Percentiles rank a stretch among this genome's conserved stretches.
These are phyloP conservation scores for Trichoderma koningii DNA, from an alignment of 2,329 filamentous ascomycete genomes.

Conservation along the genomic window DNA sequence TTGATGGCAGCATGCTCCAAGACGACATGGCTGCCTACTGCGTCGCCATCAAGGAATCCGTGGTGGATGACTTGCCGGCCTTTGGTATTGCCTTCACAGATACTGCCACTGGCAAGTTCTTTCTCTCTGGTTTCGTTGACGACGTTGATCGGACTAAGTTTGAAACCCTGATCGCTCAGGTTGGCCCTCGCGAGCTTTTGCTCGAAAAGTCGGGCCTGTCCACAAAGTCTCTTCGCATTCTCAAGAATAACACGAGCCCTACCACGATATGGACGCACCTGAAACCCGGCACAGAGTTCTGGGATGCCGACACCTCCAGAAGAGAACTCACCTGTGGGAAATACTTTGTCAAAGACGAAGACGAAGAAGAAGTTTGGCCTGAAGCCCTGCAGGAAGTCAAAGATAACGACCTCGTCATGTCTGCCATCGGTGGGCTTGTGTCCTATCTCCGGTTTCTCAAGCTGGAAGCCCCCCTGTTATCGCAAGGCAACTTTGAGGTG, in stretches of 20 bases:
- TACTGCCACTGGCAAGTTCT: slow-evolving; percentile 93
- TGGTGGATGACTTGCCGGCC: slow-evolving; percentile 71
- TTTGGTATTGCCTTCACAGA: slow-evolving; percentile 96
- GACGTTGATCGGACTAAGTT: slow-evolving; percentile 95
- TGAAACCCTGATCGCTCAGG: slow-evolving; percentile 94
- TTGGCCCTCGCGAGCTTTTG: slow-evolving; percentile 81
- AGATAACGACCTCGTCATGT: slow-evolving; percentile 83
- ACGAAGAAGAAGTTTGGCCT: slow-evolving; percentile 71
- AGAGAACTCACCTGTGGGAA: slow-evolving; percentile 77
- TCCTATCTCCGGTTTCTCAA: slow-evolving; percentile 86
- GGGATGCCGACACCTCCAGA: slow-evolving; percentile 78
- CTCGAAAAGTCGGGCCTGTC: slow-evolving; percentile 86
- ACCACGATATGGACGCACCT: slow-evolving; percentile 95
- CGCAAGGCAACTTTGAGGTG: slow-evolving; percentile 85
- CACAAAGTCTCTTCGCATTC: slow-evolving; percentile 83
- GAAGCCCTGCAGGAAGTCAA: slow-evolving; percentile 68
- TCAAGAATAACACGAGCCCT: slow-evolving; percentile 93
- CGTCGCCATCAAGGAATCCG: slow-evolving; percentile 85
- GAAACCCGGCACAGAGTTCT: slow-evolving; percentile 86
- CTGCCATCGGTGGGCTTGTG: slow-evolving; percentile 83
- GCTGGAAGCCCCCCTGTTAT: slow-evolving; percentile 83
- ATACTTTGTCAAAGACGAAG: slow-evolving; percentile 70
- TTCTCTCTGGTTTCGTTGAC: slow-evolving; percentile 87
- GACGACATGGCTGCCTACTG: slow-evolving; percentile 98
- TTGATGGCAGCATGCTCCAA: slow-evolving; percentile 95